Base-by-base conservation (phyloP, 169 alveolate genomes). In the Plasmodium cynomolgi region DNA sequence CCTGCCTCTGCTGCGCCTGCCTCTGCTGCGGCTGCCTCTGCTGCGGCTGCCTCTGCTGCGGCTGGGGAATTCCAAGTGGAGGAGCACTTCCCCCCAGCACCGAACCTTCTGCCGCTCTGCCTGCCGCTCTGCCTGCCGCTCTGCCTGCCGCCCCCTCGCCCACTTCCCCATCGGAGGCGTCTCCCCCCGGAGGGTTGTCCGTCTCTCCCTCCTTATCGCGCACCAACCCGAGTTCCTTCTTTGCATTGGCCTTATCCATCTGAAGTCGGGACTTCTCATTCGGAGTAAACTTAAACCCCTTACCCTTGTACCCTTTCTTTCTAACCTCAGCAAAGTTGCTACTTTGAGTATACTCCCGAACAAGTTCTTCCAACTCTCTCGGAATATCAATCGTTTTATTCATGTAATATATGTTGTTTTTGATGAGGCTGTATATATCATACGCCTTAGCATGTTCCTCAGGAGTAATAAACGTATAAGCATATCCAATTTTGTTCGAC, bases 401-500 rank as follows among this genome's bases (percentile, higher is more conserved):
- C 29, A 96, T 82, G 44, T 92, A 86, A 33, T 80, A 82, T 17
- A 82, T 72, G 39, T 81, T 90, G 72, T 79, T 90, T 41, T 82
- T 97, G 23, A 98, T 95, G 29, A 98, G 99, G 96, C 97, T 98
- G 34, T 98, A 97, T 15, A 99, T 97, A 84, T 99, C 99, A 73
- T 97, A 98, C 1, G 99, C 99, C 93, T 98, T 96, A 41, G 97
- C 98, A 58, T 98, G 99, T 41, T 99, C 99, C 39, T 98, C 98
- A 1, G 98, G 97, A 8, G 97, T 94, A 15, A 99, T 96, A 92
- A 99, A 98, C 33, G 99, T 99, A 90, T 98, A 98, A 2, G 99
- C 98, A 11, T 98, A 98, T 15, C 99, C 99, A 47, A 98, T 97
- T 71, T 97, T 98, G 15, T 99, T 99, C 4, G 99, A 99, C 54